Evolutionary conservation across 2,329 filamentous ascomycete genomes (phyloP), one percentile per base, ranked within the genome.

Genomic region (Ambrosiella beaveri): DNA sequence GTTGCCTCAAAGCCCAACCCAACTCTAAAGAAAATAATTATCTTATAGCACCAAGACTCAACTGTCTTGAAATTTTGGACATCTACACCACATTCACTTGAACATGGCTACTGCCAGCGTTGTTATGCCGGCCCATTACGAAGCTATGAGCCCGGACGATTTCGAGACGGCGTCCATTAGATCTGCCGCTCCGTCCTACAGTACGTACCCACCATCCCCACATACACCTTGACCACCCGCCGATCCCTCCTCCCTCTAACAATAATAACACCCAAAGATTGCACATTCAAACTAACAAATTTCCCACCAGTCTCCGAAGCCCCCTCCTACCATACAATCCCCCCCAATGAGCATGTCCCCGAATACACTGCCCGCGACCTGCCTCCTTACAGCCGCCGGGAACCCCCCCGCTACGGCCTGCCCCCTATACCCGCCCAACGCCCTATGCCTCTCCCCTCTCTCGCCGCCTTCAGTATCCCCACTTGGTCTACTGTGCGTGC

Each of bases 151-250:
- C 63, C 64, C 70, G 5, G 76, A 80, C 61, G 82, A 85, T 66
- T 80, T 83, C 60, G 82, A 86, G 64, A 84, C 82, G 19, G 75
- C 78, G 6, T 86, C 83, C 8, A 77, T 86, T 63, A 40, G 17
- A 41, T 85, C 82, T 15, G 76, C 76, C 7, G 81, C 82, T n/a
- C 82, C 82, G 45, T 85, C 82, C 8, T 85, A 85, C 67, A 73
- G 78, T 81, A 64, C 74, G 77, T 71, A 41, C 5, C 3, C 19
- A 19, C 12, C 40, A 8, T 15, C n/a, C 27, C 27, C 27, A 27
- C 27, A 4, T 27, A 27, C 27, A 27, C 27, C 27, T 27, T 27
- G 27, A 27, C 5, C 27, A 15, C 44, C 44, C 19, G 44, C n/a
- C 44, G n/a, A 47, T 19, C 44, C 36, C 27, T 19, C n/a, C 19